Conservation (phyloP, 2,329 filamentous ascomycete species). For the Trichoderma sp. region DNA sequence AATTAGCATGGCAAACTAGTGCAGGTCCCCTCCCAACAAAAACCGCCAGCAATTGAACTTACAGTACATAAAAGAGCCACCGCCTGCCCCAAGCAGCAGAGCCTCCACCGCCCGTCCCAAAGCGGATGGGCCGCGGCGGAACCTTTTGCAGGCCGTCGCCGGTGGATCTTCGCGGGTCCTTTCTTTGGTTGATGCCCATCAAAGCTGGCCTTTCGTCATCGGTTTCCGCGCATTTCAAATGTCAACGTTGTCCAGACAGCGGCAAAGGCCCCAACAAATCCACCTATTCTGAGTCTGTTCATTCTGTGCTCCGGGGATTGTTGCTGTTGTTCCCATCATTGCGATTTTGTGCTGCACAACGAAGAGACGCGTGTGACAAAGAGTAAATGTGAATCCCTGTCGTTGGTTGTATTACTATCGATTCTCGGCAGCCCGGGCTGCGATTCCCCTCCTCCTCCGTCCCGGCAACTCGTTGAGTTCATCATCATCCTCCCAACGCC, state of each 20-base stretch:
- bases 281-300: neutral
- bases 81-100: neutral
- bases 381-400: neutral
- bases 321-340: neutral
- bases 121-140: neutral
- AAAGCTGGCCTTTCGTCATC: conserved; percentile 21
- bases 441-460: conserved; percentile 2
- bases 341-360: neutral
- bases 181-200: neutral
- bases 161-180: neutral
- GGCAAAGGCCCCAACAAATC: neutral
- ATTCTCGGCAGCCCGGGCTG: neutral
- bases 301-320: neutral
- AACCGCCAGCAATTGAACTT: neutral
- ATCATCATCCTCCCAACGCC: neutral
- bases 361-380: neutral
- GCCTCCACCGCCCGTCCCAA: neutral
- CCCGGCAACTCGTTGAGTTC: neutral
- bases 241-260: neutral
- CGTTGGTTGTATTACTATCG: neutral
- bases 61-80: neutral
- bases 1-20: neutral
- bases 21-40: neutral
- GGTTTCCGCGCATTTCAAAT: neutral
- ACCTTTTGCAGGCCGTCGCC: neutral